Base-by-base conservation (phyloP, 2,329 filamentous ascomycete genomes). In the Exophiala oligosperma region DNA sequence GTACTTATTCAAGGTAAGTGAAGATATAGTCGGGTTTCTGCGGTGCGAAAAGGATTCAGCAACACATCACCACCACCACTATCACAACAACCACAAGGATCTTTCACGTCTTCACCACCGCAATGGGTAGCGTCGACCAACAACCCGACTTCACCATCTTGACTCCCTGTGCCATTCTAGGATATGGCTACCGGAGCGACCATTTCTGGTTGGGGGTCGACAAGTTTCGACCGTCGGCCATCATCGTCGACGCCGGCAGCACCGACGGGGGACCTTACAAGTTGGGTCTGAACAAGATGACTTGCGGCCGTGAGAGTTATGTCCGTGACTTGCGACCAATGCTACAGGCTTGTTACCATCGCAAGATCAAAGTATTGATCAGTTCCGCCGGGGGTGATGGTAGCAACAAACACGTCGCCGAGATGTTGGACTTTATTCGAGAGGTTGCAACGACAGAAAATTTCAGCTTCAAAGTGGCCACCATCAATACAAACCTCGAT, bases 331-430 rank as follows among this genome's bases (percentile, higher is more conserved):
- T 81, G 1, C 63, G 52, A 40, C 76, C 74, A 37, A 54, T 80
- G 1, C 60, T 80, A 0, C 60, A 64, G 41, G 68, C 75, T 0
- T 70, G 70, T 0, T 65, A 72, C 17, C 59, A 65, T 0, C 73
- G 72, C 47, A 68, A 65, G 2, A 70, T 78, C 0, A 74, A 74
- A 0, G 56, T 81, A 0, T 67, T 81, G 2, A 75, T 80, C 48
- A 68, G 72, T 3, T 80, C 78, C 1, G 77, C 72, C 0, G 80
- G 79, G 0, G 80, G 80, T 0, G 78, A 79, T 62, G 80, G 80
- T 0, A 74, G 71, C 2, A 72, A 79, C 40, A 71, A 71, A 1
- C 77, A 81, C 58, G 77, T 81, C 0, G 52, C 68, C 21, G 68
- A 72, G 9, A 74, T 80, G 53, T 24, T 72, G 0, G 67, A 74